These are phyloP conservation scores for Leccinum broughii DNA, from an alignment of 768 basidiomycete genomes.

Conservation along the genomic window DNA sequence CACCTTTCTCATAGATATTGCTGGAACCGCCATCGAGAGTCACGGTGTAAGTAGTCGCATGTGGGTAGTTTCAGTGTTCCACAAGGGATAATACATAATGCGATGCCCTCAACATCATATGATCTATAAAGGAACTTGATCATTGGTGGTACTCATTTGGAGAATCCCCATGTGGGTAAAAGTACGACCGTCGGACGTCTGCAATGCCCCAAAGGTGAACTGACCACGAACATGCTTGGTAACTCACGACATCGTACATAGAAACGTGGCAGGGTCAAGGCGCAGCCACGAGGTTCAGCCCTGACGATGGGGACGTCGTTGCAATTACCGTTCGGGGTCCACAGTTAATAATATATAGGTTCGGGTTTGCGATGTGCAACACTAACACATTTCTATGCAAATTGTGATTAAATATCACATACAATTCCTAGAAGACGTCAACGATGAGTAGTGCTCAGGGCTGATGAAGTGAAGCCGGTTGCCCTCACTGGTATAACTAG, in stretches of 20 bases:
- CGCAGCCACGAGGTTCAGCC: neutral
- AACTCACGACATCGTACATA: slow-evolving; percentile 3
- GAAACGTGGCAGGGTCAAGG: neutral
- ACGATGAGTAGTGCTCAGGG: neutral
- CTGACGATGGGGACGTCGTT: neutral
- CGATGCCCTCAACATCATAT: neutral
- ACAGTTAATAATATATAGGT: neutral
- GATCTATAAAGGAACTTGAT: neutral
- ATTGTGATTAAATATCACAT: neutral
- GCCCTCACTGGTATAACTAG: neutral
- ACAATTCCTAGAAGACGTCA: slow-evolving; percentile 5
- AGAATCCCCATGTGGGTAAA: neutral
- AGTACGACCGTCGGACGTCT: neutral
- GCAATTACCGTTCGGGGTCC: neutral
- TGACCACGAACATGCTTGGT: neutral
- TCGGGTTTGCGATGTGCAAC: neutral
- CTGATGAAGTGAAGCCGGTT: neutral
- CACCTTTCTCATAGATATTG: slow-evolving; percentile 8
- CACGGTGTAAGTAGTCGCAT: slow-evolving; percentile 3
- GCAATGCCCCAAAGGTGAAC: neutral
- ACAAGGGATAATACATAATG: neutral
- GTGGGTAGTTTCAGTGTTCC: neutral
- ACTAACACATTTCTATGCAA: neutral
- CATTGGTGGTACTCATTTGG: neutral
- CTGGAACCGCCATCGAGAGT: neutral